These are phyloP conservation scores for Scedosporium apiospermum DNA, from an alignment of 2,329 filamentous ascomycete species.

Conservation along the genomic window DNA sequence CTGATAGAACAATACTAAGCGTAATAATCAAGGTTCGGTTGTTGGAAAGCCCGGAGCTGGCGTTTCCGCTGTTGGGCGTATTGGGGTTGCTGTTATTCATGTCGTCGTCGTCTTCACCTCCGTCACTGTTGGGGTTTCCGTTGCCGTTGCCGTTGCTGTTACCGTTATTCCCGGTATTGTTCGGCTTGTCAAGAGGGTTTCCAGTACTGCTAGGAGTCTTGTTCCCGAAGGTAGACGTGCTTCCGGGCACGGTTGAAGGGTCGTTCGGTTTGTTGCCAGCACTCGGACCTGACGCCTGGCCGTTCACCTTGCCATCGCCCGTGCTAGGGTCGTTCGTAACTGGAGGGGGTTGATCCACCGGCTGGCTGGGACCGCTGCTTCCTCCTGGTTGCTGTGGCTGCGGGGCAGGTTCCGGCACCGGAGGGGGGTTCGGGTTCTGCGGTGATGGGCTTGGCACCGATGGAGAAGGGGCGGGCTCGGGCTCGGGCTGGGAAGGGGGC, in stretches of 20 bases:
- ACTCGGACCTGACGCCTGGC: neutral
- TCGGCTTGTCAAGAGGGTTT: neutral
- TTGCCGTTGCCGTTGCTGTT: neutral
- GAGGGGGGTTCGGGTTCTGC: neutral
- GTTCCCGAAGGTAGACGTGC: neutral
- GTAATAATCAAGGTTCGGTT: conserved; percentile 37
- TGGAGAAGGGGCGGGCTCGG: neutral
- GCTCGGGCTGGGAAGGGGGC: neutral
- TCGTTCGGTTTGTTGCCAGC: neutral
- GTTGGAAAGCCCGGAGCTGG: conserved; percentile 10
- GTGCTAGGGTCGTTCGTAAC: neutral
- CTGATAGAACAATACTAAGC: conserved; percentile 41
- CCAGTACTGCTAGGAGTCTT: neutral
- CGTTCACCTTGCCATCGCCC: neutral
- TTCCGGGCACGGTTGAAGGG: neutral
- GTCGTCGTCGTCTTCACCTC: neutral
- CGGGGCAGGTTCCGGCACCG: neutral
- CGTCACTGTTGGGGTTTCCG: neutral
- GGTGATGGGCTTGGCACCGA: neutral
- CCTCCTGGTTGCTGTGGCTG: neutral
- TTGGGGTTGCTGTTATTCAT: neutral
- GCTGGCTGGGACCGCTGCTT: neutral
- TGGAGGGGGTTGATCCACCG: neutral
- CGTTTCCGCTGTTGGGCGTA: neutral
- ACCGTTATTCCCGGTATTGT: neutral